phyloP scores from a whole-genome alignment of 345 rosid genomes.

The Cochlearia excelsa region DNA sequence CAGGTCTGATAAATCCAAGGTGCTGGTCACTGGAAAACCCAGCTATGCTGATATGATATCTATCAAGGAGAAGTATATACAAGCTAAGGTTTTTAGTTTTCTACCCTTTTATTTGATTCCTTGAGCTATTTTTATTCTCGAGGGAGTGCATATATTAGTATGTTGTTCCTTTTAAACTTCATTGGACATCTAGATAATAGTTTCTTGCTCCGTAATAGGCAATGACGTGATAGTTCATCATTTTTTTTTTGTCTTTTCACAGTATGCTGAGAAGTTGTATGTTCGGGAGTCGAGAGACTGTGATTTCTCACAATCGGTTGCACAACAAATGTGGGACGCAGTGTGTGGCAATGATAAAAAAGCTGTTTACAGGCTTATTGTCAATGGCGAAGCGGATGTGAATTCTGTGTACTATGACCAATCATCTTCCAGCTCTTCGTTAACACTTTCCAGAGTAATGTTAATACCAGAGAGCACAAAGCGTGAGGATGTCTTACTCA shows the following conservation, averaged over 20 bases:
- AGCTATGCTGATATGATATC: conserved; percentile 69
- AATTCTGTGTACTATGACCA: conserved; percentile 55
- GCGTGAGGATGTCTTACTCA: conserved; percentile 52
- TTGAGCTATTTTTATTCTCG: conserved; percentile 17
- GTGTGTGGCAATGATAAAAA: conserved; percentile 87
- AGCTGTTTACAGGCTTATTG: conserved; percentile 79
- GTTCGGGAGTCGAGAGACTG: conserved; percentile 70
- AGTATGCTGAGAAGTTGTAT: conserved; percentile 94
- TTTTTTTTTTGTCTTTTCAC: not conserved
- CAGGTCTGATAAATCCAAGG: conserved; percentile 62
- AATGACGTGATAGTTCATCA: not conserved
- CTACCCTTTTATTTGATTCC: conserved; percentile 21
- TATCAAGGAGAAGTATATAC: conserved; percentile 94
- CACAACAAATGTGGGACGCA: conserved; percentile 83
- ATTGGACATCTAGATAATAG: not conserved
- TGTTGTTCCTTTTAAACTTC: too few species aligned
- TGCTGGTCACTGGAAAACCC: conserved; percentile 61
- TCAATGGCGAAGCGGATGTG: conserved; percentile 70
- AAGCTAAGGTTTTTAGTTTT: conserved; percentile 70
- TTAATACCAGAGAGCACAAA: conserved; percentile 67
- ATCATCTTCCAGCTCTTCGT: conserved; percentile 56
- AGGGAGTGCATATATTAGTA: too few species aligned
- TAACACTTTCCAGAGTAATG: conserved; percentile 84
- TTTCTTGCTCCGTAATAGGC: conserved; percentile 4
- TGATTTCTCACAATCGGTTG: conserved; percentile 48